Conservation (phyloP, 225 moss, liverwort and hornwort species). For the Lunularia cruciata region DNA sequence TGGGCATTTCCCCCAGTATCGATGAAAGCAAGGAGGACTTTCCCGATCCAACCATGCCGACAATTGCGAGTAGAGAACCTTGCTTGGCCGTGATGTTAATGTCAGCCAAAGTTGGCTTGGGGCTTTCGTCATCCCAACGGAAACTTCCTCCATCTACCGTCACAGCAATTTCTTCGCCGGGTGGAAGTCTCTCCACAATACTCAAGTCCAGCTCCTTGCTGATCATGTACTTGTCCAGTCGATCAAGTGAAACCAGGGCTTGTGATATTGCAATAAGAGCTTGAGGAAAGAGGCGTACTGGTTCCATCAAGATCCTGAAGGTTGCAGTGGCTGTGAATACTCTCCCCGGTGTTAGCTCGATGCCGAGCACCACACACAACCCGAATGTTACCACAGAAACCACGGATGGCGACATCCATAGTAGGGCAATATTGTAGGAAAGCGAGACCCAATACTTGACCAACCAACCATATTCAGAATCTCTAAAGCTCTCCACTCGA, state of each 20-base stretch:
- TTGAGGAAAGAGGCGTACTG: slow-evolving; percentile 56
- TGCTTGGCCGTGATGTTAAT: slow-evolving; percentile 43
- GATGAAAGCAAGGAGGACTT: slow-evolving; percentile 55
- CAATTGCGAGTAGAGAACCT: slow-evolving; percentile 53
- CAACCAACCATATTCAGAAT: slow-evolving; percentile 47
- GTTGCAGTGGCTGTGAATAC: slow-evolving; percentile 62
- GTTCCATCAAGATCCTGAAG: slow-evolving; percentile 61
- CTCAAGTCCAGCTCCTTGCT: slow-evolving; percentile 47
- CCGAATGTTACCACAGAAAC: slow-evolving; percentile 61
- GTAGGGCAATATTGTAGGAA: slow-evolving; percentile 45
- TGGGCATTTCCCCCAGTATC: slow-evolving; percentile 60
- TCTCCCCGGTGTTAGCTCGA: slow-evolving; percentile 51
- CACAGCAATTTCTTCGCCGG: slow-evolving; percentile 42
- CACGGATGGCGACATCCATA: slow-evolving; percentile 58
- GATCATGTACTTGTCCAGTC: slow-evolving; percentile 53
- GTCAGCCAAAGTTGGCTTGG: slow-evolving; percentile 36
- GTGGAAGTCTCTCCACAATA: slow-evolving; percentile 34
- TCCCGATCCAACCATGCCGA: slow-evolving; percentile 62
- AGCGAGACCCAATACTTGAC: slow-evolving; percentile 51
- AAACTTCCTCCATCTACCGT: slow-evolving; percentile 49
- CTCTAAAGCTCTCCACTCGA: slow-evolving; percentile 37
- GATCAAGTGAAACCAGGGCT: slow-evolving; percentile 51
- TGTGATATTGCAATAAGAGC: slow-evolving; percentile 56
- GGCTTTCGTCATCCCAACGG: slow-evolving; percentile 56
- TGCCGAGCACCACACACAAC: slow-evolving; percentile 47